Conservation (phyloP, 2,329 filamentous ascomycete species). For the Thelonectria rubi region DNA sequence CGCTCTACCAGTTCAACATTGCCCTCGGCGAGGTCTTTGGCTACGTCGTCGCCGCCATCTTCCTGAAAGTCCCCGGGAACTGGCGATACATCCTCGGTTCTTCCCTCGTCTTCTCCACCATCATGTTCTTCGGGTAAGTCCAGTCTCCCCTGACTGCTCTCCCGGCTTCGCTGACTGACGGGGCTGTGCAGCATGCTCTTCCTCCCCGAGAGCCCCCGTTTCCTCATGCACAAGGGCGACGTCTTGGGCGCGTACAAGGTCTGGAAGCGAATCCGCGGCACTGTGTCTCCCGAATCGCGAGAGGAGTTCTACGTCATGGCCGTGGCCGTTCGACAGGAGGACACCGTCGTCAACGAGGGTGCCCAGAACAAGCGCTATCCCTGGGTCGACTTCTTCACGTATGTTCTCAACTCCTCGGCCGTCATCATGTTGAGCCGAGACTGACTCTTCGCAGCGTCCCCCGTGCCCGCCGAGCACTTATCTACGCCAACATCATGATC, state of each 20-base stretch:
- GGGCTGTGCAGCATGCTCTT: conserved; percentile 70
- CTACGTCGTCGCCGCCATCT: conserved; percentile 77
- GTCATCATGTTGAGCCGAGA: background rate
- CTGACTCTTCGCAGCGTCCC: conserved; percentile 53
- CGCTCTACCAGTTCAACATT: conserved; percentile 80
- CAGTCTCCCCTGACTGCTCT: conserved; percentile 58
- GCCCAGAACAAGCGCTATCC: conserved; percentile 65
- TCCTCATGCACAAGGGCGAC: conserved; percentile 72
- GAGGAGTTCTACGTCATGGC: conserved; percentile 80
- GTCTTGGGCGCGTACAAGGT: conserved; percentile 62
- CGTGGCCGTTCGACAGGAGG: conserved; percentile 65
- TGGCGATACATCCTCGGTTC: conserved; percentile 80
- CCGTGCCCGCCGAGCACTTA: conserved; percentile 70
- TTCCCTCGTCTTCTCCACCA: conserved; percentile 71
- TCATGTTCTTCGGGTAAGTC: conserved; percentile 49
- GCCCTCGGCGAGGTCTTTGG: conserved; percentile 78
- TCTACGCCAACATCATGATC: conserved; percentile 77
- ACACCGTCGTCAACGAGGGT: conserved; percentile 61
- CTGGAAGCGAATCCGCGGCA: conserved; percentile 77
- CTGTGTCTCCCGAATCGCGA: conserved; percentile 62
- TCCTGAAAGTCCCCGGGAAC: conserved; percentile 73
- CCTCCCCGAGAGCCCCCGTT: conserved; percentile 75
- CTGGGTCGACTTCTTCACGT: conserved; percentile 79
- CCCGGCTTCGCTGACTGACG: conserved; percentile 32
- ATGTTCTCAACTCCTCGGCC: conserved; percentile 9